Base-by-base conservation (phyloP, 768 basidiomycete genomes). In the Naganishia vishniacii region DNA sequence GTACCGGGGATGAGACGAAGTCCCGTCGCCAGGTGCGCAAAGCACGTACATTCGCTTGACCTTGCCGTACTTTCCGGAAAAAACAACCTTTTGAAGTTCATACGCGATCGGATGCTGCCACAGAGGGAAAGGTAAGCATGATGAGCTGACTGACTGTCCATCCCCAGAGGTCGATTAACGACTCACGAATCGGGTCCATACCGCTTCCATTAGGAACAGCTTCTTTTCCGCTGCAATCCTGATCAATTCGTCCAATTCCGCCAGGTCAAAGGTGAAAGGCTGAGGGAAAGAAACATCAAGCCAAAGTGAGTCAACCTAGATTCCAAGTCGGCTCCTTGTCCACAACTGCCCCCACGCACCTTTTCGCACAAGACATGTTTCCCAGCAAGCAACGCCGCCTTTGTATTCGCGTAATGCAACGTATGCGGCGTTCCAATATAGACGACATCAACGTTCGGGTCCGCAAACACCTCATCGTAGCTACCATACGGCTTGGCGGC, bases 341-440 rank as follows among this genome's bases (percentile, higher is more conserved):
- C n/a, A 15, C 66, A 34, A 48, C 51, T 31, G n/a, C 28, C 26
- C 29, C 29, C 16, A n/a, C 68, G 5, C 47, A 69, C 68, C 59
- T 94, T 93, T 77, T 94, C 91, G 77, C 88, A 88, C 26, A 93
- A 83, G 44, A 93, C 85, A 74, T 91, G 84, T 77, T 92, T 94
- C 63, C 84, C 85, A 4, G 86, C 87, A 67, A 83, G 82, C 70
- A 93, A 83, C 8, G 88, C 87, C 62, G 83, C 86, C 68, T 86
- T 78, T 0, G 89, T 84, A 71, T 89, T 88, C 65, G 81, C 79
- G 74, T 90, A 89, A 79, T 94, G 91, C 65, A 82, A 80, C 1
- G 88, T 87, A 73, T 94, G 89, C 3, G 91, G 91, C 2, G 90
- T 90, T 8, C 88, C 88, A 59, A 90, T 84, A 77, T 91, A 91